Base-by-base conservation (phyloP, 1,284 basidiomycete species). In the Pascua sp. region DNA sequence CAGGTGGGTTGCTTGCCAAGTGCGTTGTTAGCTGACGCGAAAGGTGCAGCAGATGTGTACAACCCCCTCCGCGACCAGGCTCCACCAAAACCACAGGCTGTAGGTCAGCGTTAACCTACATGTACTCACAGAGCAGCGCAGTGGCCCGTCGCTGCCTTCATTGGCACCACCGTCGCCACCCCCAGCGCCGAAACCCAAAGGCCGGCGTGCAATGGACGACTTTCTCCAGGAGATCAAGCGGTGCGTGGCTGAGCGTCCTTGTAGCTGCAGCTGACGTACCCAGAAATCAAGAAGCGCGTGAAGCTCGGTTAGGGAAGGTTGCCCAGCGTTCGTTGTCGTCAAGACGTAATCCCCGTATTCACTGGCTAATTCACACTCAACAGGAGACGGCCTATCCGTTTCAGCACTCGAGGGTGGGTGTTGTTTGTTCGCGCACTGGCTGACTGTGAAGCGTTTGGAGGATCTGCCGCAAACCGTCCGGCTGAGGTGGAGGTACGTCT, bases 141-240 rank as follows among this genome's bases (percentile, higher is more conserved):
- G 24, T 32, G 24, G 24, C 4, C 24, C 24, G 24, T 32, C 24
- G 24, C 24, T 32, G 24, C 24, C 24, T 32, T 32, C 24, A 32
- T 32, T 32, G 4, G 24, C 24, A 32, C 24, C 24, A 11, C 56
- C 53, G 0, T 61, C 59, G 4, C 49, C 83, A 1, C 86, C 87
- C 32, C 84, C 86, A 4, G 70, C 81, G 3, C 81, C 85, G 0
- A 88, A 84, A 68, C 85, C 88, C 0, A 92, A 89, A 71, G 93
- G 93, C 8, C 93, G 91, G 73, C 84, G 92, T 47, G 90, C 89
- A 0, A 96, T 96, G 90, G 92, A 95, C 73, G 79, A 85, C 3
- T 97, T 96, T 72, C 79, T 96, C 47, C 90, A 94, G 67, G 91
- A 95, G 76, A 90, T 96, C 61, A 97, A 96, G 77, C 84, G 84